phyloP scores from a whole-genome alignment of 2,329 filamentous ascomycete genomes.

The Thermothelomyces thermophilus region DNA sequence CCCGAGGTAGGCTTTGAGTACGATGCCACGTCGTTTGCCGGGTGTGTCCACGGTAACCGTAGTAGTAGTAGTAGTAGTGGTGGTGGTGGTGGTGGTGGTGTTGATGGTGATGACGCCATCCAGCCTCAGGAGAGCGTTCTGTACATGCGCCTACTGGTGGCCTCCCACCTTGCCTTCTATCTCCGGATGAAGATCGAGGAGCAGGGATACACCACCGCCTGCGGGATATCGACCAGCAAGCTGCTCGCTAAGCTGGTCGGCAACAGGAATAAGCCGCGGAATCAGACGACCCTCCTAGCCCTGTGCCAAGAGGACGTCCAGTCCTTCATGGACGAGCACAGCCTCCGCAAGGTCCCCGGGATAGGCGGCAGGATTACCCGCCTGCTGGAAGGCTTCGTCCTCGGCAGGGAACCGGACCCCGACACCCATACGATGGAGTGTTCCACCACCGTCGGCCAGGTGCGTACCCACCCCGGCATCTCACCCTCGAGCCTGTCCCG shows the following conservation, averaged over 20 bases:
- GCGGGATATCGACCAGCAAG: conserved; percentile 84
- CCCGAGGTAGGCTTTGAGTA: conserved; percentile 76
- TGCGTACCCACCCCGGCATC: conserved; percentile 58
- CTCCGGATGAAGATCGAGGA: conserved; percentile 66
- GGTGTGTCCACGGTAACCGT: conserved; percentile 50
- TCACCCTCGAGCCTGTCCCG: conserved; percentile 58
- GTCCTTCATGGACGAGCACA: conserved; percentile 67
- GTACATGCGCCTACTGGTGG: conserved; percentile 62
- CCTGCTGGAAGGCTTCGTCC: conserved; percentile 50
- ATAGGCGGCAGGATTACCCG: conserved; percentile 71
- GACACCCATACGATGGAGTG: conserved; percentile 34
- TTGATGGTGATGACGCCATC: conserved; percentile 25
- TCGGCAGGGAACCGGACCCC: conserved; percentile 28
- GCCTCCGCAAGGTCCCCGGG: conserved; percentile 75
- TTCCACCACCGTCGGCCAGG: conserved; percentile 56
- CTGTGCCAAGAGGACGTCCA: conserved; percentile 51
- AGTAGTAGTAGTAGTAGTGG: too few species aligned
- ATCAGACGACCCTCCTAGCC: conserved; percentile 76
- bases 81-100: too few species aligned
- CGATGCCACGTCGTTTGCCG: conserved; percentile 62
- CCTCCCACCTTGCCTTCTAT: conserved; percentile 72
- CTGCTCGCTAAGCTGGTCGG: conserved; percentile 79
- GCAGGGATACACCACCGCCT: conserved; percentile 79
- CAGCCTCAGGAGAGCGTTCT: conserved; percentile 26
- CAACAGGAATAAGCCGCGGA: conserved; percentile 75